These are phyloP conservation scores for Pseudisothecium myosuroides DNA, from an alignment of 225 moss, liverwort and hornwort species.

Conservation along the genomic window DNA sequence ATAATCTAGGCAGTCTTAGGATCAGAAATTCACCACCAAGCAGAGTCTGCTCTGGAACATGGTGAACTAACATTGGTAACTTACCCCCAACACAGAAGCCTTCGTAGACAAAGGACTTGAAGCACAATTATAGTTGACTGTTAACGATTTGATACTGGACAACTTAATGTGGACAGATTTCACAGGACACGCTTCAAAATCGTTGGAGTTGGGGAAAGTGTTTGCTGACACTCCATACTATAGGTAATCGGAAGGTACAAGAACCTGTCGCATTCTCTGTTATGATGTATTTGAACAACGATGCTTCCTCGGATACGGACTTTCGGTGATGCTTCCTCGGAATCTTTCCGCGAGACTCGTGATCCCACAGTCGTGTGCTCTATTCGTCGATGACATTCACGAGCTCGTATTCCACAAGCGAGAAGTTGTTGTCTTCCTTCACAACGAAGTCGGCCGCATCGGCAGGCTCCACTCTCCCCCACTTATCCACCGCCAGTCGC, in stretches of 20 bases:
- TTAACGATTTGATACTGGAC: slow-evolving; percentile 17
- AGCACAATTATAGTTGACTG: slow-evolving; percentile 28
- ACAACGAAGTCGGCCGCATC: slow-evolving; percentile 71
- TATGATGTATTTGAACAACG: slow-evolving; percentile 18
- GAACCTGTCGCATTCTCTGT: slow-evolving; percentile 49
- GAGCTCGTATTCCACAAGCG: slow-evolving; percentile 93
- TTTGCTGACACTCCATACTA: slow-evolving; percentile 60
- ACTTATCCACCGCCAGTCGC: slow-evolving; percentile 98
- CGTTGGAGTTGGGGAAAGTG: slow-evolving; percentile 42
- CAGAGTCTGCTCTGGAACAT: slow-evolving; percentile 12
- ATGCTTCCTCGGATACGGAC: slow-evolving; percentile 7
- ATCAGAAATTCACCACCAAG: slow-evolving; percentile 20
- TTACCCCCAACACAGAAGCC: slow-evolving; percentile 26
- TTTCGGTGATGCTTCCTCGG: slow-evolving; percentile 15
- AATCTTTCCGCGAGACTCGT: background rate
- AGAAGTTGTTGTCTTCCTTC: slow-evolving; percentile 98
- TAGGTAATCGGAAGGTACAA: slow-evolving; percentile 56
- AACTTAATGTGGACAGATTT: slow-evolving; percentile 5
- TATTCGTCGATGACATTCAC: slow-evolving; percentile 98
- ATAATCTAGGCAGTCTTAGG: slow-evolving; percentile 13
- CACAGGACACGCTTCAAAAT: slow-evolving; percentile 63
- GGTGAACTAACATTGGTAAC: slow-evolving; percentile 17
- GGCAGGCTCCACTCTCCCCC: slow-evolving; percentile 93
- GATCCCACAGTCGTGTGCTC: slow-evolving; percentile 16
- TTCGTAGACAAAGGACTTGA: slow-evolving; percentile 23